These are phyloP conservation scores for Fusarium chlamydosporum DNA, from an alignment of 2,329 filamentous ascomycete species.

Conservation along the genomic window DNA sequence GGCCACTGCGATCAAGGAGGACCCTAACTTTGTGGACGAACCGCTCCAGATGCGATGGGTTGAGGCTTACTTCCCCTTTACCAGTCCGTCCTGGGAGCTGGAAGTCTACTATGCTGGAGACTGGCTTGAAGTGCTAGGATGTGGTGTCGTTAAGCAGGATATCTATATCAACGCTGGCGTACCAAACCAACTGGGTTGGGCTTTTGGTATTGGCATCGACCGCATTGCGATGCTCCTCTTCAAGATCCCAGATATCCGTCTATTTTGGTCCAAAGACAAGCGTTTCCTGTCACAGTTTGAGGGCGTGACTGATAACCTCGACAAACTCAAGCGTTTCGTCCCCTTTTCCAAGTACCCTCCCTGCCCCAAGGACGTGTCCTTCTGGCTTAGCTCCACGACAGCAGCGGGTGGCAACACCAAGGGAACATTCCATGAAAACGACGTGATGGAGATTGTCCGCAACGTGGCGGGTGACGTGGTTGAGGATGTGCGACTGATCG, in stretches of 20 bases:
- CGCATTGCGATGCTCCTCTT: slow-evolving; percentile 98
- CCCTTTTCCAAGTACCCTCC: slow-evolving; percentile 93
- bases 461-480: slow-evolving; percentile 84
- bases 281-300: slow-evolving; percentile 91
- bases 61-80: slow-evolving; percentile 98
- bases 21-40: slow-evolving; percentile 69
- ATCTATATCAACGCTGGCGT: slow-evolving; percentile 83
- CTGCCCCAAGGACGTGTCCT: slow-evolving; percentile 92
- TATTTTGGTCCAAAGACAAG: slow-evolving; percentile 92
- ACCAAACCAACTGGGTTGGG: slow-evolving; percentile 86
- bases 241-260: slow-evolving; percentile 93
- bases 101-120: slow-evolving; percentile 95
- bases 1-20: slow-evolving; percentile 69
- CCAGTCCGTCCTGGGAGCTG: slow-evolving; percentile 93
- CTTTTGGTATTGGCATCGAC: slow-evolving; percentile 94
- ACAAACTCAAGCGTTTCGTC: slow-evolving; percentile 73
- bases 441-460: slow-evolving; percentile 95
- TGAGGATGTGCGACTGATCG: slow-evolving; percentile 87
- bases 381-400: slow-evolving; percentile 77
- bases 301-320: slow-evolving; percentile 68
- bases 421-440: slow-evolving; percentile 86
- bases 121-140: slow-evolving; percentile 97
- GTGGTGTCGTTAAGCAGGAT: slow-evolving; percentile 87
- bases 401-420: slow-evolving; percentile 64
- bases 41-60: slow-evolving; percentile 92